Base-by-base conservation (phyloP, 768 basidiomycete species). In the Naganishia vishniacii region DNA sequence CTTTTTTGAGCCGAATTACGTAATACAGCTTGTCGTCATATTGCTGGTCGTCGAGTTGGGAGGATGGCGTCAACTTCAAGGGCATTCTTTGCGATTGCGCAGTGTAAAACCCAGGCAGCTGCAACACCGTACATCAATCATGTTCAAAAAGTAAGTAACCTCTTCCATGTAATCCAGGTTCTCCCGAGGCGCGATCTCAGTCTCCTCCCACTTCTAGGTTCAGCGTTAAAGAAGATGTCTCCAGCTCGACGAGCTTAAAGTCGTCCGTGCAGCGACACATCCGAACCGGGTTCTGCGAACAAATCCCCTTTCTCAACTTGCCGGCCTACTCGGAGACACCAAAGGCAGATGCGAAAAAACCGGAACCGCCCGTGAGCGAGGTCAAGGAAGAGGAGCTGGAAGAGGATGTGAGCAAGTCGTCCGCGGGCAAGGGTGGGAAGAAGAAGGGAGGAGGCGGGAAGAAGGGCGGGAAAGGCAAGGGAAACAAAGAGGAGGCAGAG, bases 191-290 rank as follows among this genome's bases (percentile, higher is more conserved):
- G n/a, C n/a, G 18, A 65, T 49, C 40, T 13, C 45, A 28, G 8
- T 16, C 11, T 37, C 20, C 37, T 48, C 20, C 29, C 44, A 29
- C n/a, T n/a, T 41, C 11, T 70, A 82, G 81, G 69, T 82, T 82
- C 74, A 72, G 72, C 58, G 78, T 79, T 8, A 78, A 79, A 65
- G 79, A 87, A 25, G 94, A 99, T 73, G 85, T 97, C 68, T 83
- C 91, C 46, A 86, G 88, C 34, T 90, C 92, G 69, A 91, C 91
- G 13, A 88, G 88, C 41, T 84, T 97, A 65, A 98, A 98, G 78
- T 86, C 90, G 34, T 97, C 93, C 26, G 86, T 91, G 7, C 94
- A 98, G 75, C 83, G 95, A 73, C 83, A 84, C 69, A 91, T 98
- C 78, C 86, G 95, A 62, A 80, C 86, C 25, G 82, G 81, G 47